These are phyloP conservation scores for Xylaria nigripes DNA, from an alignment of 495 filamentous ascomycete genomes.

Conservation along the genomic window DNA sequence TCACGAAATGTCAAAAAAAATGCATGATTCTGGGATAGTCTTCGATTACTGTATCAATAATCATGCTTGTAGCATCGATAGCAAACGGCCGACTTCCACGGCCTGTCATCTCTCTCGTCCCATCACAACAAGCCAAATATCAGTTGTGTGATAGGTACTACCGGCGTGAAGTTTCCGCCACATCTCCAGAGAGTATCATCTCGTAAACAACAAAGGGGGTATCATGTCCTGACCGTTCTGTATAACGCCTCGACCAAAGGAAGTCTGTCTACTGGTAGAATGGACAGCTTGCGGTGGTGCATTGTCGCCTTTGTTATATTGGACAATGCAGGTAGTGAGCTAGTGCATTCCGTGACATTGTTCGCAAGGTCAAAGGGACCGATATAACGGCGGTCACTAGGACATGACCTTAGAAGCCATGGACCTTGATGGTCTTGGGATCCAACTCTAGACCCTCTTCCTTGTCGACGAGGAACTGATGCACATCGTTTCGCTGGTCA, in stretches of 20 bases:
- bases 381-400: constrained; percentile 19
- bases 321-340: constrained; percentile 11
- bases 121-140: constrained; percentile 1
- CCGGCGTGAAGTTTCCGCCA: constrained; percentile 1
- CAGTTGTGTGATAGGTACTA: neutral
- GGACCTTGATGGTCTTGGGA: constrained; percentile 95
- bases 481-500: constrained; percentile 97
- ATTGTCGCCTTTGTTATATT: constrained; percentile 4
- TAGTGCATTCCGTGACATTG: constrained; percentile 20
- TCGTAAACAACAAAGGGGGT: constrained; percentile 22
- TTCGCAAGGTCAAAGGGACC: constrained; percentile 15
- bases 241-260: constrained; percentile 28
- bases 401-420: constrained; percentile 61
- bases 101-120: neutral
- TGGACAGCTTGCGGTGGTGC: constrained; percentile 15
- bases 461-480: constrained; percentile 94
- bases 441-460: constrained; percentile 85
- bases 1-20: neutral
- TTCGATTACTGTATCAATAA: constrained; percentile 2
- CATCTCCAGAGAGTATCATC: constrained; percentile 13
- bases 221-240: constrained; percentile 29
- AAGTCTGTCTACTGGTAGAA: constrained; percentile 22
- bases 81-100: constrained; percentile 1
- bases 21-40: neutral
- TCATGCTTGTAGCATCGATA: constrained; percentile 6